Percentiles rank a stretch among this genome's conserved stretches.
Evolutionary conservation across 768 basidiomycete species (phyloP).

Genomic region (Sarcodon aspratus): DNA sequence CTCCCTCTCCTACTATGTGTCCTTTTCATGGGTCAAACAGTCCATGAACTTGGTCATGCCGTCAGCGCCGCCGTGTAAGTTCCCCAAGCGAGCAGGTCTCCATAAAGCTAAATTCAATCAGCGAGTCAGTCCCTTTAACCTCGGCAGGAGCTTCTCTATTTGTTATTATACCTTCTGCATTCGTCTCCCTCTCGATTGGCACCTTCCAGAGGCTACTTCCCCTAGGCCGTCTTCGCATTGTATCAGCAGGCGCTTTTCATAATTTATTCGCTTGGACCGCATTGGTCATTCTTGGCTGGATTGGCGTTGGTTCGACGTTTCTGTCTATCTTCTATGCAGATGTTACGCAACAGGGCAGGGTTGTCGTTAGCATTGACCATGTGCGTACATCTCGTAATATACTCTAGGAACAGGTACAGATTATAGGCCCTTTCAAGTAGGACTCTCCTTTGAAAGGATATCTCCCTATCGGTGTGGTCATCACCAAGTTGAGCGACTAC

Average conservation of each 20-base stretch:
- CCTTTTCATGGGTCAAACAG: neutral
- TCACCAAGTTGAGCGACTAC: neutral
- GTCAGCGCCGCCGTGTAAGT: neutral
- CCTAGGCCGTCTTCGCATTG: neutral
- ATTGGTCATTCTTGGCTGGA: neutral
- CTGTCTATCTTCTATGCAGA: neutral
- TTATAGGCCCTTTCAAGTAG: neutral
- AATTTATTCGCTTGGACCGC: neutral
- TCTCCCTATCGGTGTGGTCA: neutral
- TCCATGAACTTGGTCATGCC: neutral
- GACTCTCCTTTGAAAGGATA: neutral
- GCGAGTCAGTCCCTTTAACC: neutral
- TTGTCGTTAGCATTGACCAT: neutral
- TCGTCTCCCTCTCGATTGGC: neutral
- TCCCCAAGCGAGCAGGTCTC: neutral
- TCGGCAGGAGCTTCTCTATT: neutral
- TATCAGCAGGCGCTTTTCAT: neutral
- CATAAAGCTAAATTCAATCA: neutral
- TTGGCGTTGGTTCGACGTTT: neutral
- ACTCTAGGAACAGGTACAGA: neutral
- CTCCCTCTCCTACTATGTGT: neutral
- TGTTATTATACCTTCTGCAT: neutral
- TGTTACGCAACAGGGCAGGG: neutral
- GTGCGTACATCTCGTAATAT: neutral
- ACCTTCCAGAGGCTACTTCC: neutral